Conservation (phyloP, 768 basidiomycete species). For the Naganishia antarctica region DNA sequence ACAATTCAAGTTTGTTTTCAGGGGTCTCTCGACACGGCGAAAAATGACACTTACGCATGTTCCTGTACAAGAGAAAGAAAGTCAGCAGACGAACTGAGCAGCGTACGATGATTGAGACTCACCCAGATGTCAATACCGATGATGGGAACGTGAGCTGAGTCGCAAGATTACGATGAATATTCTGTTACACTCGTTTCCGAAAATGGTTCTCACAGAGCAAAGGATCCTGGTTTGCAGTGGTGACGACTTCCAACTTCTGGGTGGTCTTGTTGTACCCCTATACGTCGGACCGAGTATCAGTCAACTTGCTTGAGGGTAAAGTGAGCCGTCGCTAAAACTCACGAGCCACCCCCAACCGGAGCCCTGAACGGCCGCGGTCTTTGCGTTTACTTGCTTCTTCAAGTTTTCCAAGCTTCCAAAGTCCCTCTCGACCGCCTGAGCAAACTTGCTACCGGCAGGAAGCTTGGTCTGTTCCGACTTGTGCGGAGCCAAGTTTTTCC, state of each 20-base stretch:
- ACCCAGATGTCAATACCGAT: constrained; percentile 87
- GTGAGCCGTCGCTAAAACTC: constrained; percentile 48
- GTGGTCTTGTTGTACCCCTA: constrained; percentile 66
- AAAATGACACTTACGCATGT: constrained; percentile 59
- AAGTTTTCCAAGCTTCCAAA: constrained; percentile 70
- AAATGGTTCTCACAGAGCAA: constrained; percentile 52
- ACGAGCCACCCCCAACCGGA: constrained; percentile 97
- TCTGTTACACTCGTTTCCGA: constrained; percentile 36
- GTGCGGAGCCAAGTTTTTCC: constrained; percentile 81
- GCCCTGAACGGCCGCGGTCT: constrained; percentile 81
- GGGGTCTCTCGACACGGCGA: background rate
- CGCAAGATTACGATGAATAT: background rate
- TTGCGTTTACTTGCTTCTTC: constrained; percentile 75
- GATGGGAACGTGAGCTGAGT: constrained; percentile 68
- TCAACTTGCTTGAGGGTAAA: too few relatives aligned
- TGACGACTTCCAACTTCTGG: constrained; percentile 79
- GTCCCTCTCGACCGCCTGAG: constrained; percentile 45
- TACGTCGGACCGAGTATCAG: too few relatives aligned
- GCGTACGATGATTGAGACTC: background rate
- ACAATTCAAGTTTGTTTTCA: constrained; percentile 57
- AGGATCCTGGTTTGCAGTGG: constrained; percentile 96
- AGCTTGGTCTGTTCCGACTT: constrained; percentile 57
- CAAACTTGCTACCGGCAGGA: constrained; percentile 64
- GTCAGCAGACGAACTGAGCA: background rate
- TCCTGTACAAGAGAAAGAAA: constrained; percentile 41